A percentile compares a stretch with the other conserved stretches of the same genome.
Evolutionary conservation across 192 early-diverging fungal genomes (phyloP).

Genomic region (Chytriomyces hyalinus): DNA sequence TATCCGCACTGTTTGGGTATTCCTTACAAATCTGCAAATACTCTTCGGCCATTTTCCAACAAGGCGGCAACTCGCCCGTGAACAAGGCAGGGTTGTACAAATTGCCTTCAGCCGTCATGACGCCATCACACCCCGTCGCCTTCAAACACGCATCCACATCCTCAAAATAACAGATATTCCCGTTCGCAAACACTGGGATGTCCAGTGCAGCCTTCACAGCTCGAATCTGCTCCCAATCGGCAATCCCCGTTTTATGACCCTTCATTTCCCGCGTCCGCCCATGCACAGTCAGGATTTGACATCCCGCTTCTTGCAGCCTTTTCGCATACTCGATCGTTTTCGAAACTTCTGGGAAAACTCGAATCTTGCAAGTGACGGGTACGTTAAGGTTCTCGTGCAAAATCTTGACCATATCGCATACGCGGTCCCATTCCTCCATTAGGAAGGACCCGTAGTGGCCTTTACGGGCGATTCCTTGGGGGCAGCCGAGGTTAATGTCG

Average conservation of each 20-base stretch:
- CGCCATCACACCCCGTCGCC: constrained; percentile 85
- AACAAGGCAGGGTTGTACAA: constrained; percentile 89
- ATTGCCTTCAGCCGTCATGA: constrained; percentile 84
- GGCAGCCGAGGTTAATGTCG: constrained; percentile 95
- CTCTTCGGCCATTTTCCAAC: constrained; percentile 81
- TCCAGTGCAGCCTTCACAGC: constrained; percentile 75
- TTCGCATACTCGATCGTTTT: constrained; percentile 93
- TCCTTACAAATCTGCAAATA: constrained; percentile 84
- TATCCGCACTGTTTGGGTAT: constrained; percentile 63
- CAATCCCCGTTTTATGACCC: constrained; percentile 93
- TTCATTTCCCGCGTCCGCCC: constrained; percentile 96
- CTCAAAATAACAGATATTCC: constrained; percentile 92
- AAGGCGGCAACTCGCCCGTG: constrained; percentile 63
- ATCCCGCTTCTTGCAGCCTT: constrained; percentile 93
- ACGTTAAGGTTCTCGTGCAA: constrained; percentile 80
- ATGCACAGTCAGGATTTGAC: constrained; percentile 91
- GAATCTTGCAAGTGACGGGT: constrained; percentile 96
- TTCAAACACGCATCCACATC: constrained; percentile 84
- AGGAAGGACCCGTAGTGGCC: constrained; percentile 94
- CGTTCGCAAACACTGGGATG: constrained; percentile 96
- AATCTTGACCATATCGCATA: constrained; percentile 65
- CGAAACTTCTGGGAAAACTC: constrained; percentile 84
- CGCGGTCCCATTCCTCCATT: constrained; percentile 86
- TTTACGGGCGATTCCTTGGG: constrained; percentile 89
- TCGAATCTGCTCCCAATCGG: constrained; percentile 94